Conservation (phyloP, 148 eudicot genomes). For the Chenopodium album region DNA sequence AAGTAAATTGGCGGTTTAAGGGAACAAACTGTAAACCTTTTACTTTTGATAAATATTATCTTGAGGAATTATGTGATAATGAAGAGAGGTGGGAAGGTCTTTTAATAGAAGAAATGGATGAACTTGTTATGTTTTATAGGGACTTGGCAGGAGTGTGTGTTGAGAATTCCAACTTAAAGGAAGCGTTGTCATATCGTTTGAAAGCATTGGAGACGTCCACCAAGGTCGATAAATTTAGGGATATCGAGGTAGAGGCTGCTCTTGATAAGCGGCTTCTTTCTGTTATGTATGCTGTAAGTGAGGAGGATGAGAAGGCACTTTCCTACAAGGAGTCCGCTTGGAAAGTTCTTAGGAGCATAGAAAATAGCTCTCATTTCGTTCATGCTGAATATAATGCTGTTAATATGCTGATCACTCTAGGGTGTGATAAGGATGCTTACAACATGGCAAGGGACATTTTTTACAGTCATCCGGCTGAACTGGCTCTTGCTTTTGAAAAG, state of each 20-base stretch:
- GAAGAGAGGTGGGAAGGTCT: no score
- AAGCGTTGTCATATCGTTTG: slow-evolving; percentile 63
- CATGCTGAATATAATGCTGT: slow-evolving; percentile 87
- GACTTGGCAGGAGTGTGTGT: slow-evolving; percentile 82
- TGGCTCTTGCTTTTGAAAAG: no score
- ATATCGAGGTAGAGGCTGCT: slow-evolving; percentile 83
- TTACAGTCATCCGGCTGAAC: no score
- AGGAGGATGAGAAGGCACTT: slow-evolving; percentile 78
- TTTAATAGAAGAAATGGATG: no score
- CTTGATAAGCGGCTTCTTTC: slow-evolving; percentile 80
- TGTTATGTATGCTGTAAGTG: slow-evolving; percentile 79
- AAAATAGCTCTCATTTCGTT: slow-evolving; percentile 48
- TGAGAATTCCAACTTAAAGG: slow-evolving; percentile 66
- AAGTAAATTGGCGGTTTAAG: no score
- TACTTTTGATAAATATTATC: no score
- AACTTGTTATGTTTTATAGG: slow-evolving; percentile 31
- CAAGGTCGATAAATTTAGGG: slow-evolving; percentile 29
- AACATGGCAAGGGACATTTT: no score
- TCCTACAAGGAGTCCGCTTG: slow-evolving; percentile 70
- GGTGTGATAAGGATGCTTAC: slow-evolving; percentile 58
- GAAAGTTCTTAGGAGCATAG: slow-evolving; percentile 76
- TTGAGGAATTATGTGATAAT: no score
- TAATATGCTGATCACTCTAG: slow-evolving; percentile 82
- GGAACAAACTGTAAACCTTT: no score
- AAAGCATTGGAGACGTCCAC: slow-evolving; percentile 52